phyloP scores from a whole-genome alignment of 257 asterid species.

The Handroanthus guayacan region DNA sequence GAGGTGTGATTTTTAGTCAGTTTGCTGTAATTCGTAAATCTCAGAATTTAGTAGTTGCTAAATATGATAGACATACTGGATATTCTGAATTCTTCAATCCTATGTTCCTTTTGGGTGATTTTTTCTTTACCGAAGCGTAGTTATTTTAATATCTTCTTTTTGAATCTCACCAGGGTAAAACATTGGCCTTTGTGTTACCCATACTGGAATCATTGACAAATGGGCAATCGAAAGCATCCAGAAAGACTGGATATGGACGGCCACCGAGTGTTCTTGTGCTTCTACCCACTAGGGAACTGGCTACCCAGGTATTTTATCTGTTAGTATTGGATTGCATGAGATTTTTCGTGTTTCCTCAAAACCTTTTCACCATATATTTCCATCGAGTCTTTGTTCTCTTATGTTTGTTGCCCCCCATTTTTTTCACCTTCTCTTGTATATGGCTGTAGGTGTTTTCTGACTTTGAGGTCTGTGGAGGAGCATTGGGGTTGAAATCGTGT shows the following conservation, averaged over 20 bases:
- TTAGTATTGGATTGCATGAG: background rate
- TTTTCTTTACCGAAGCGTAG: background rate
- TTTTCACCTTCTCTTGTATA: background rate
- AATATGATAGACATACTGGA: background rate
- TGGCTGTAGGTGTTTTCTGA: conserved; percentile 56
- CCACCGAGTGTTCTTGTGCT: conserved; percentile 73
- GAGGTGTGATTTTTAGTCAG: too few species aligned
- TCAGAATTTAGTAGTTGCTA: background rate
- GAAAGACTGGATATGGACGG: conserved; percentile 65
- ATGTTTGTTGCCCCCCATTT: background rate
- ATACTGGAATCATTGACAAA: conserved; percentile 68
- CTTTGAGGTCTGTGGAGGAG: conserved; percentile 65
- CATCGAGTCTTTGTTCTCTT: background rate
- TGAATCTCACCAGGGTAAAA: conserved; percentile 58
- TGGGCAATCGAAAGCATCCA: conserved; percentile 52
- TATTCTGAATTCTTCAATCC: background rate
- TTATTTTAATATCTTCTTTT: background rate
- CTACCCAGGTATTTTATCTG: conserved; percentile 53
- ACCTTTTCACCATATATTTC: background rate
- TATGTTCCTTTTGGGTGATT: background rate
- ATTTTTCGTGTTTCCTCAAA: background rate
- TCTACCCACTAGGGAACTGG: conserved; percentile 75
- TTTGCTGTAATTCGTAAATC: background rate
- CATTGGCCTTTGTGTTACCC: conserved; percentile 80
- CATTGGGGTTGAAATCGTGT: conserved; percentile 65